Evolutionary conservation across 768 basidiomycete genomes (phyloP).

Genomic region (Lentinula edodes): DNA sequence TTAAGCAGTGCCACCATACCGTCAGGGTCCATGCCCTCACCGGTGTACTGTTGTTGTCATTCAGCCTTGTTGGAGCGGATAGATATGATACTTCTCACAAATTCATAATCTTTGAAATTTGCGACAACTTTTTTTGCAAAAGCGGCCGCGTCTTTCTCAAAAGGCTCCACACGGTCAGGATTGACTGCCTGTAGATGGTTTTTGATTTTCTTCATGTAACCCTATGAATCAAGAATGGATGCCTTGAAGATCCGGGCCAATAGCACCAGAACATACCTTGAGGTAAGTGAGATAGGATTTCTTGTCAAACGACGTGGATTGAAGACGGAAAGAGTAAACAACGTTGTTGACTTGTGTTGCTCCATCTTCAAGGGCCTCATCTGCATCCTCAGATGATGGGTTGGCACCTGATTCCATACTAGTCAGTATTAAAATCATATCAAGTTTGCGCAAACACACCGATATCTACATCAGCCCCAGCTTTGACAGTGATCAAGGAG

Average conservation of each 20-base stretch:
- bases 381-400: constrained; percentile 83
- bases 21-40: constrained; percentile 75
- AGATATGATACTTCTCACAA: constrained; percentile 43
- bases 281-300: constrained; percentile 78
- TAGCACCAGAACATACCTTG: constrained; percentile 47
- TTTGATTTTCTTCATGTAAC: constrained; percentile 94
- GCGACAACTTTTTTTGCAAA: constrained; percentile 86
- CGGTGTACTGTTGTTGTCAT: constrained; percentile 47
- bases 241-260: not conserved
- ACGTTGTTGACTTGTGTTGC: constrained; percentile 82
- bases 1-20: constrained; percentile 95
- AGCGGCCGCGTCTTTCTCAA: constrained; percentile 74
- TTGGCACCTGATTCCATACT: constrained; percentile 63
- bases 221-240: constrained; percentile 32
- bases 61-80: not conserved
- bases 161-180: constrained; percentile 60
- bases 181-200: constrained; percentile 44
- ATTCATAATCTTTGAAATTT: constrained; percentile 93
- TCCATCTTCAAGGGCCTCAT: constrained; percentile 79
- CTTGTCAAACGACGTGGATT: constrained; percentile 81
- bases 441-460: constrained; percentile 41
- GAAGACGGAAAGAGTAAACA: constrained; percentile 86
- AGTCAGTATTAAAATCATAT: not conserved
- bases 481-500: constrained; percentile 58
- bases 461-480: constrained; percentile 82